A percentile compares a stretch with the other conserved stretches of the same genome.
phyloP scores from a whole-genome alignment of 2,329 filamentous ascomycete genomes.

The Ceratocystis colombiana region DNA sequence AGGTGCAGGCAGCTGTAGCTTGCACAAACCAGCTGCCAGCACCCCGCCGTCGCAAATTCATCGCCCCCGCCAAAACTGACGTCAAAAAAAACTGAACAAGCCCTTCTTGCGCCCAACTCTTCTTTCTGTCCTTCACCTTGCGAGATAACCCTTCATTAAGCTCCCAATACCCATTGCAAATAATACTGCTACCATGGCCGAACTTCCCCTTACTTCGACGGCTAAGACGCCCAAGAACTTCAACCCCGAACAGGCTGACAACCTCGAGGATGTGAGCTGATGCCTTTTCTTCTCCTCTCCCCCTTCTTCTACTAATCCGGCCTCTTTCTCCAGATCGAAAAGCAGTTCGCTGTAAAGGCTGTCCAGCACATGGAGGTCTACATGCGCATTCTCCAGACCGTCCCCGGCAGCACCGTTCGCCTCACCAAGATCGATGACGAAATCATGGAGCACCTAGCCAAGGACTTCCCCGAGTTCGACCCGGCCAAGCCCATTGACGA shows the following conservation, averaged over 20 bases:
- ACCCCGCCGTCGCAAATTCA: conserved; percentile 20
- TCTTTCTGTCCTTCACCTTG: neutral
- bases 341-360: conserved; percentile 97
- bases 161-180: neutral
- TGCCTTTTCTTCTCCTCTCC: conserved; percentile 16
- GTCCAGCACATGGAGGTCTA: conserved; percentile 96
- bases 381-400: conserved; percentile 87
- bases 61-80: conserved; percentile 20
- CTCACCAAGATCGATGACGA: conserved; percentile 93
- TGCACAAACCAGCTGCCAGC: conserved; percentile 9
- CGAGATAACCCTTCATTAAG: neutral
- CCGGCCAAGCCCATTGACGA: conserved; percentile 71
- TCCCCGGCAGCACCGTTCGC: conserved; percentile 77
- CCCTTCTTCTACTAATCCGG: neutral
- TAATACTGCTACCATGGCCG: conserved; percentile 19
- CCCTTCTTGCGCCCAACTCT: neutral
- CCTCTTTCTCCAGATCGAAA: conserved; percentile 63
- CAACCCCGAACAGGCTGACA: conserved; percentile 46
- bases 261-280: conserved; percentile 46
- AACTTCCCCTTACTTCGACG: conserved; percentile 20
- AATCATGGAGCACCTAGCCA: conserved; percentile 79
- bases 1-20: neutral
- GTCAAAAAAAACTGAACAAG: conserved; percentile 16
- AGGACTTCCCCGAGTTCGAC: conserved; percentile 88
- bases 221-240: conserved; percentile 33